Evolutionary conservation across 2,329 filamentous ascomycete genomes (phyloP).

Genomic region (Bipolaris bicolor): DNA sequence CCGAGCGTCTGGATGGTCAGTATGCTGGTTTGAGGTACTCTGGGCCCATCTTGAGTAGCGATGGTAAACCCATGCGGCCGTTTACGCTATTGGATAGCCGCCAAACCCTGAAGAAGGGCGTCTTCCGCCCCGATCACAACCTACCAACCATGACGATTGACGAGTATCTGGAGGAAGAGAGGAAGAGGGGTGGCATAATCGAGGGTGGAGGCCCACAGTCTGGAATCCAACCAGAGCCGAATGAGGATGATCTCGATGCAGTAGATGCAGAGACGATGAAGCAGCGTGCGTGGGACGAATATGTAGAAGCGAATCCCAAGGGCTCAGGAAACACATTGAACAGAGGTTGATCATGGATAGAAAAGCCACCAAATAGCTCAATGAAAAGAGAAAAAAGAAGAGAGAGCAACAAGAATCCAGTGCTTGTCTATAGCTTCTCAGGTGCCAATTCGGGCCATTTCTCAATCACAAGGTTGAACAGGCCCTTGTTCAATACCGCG

Average conservation of each 20-base stretch:
- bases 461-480: constrained; percentile 28
- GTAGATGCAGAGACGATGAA: constrained; percentile 92
- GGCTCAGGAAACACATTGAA: constrained; percentile 85
- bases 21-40: constrained; percentile 52
- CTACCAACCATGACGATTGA: constrained; percentile 97
- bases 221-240: constrained; percentile 70
- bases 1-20: constrained; percentile 73
- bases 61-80: constrained; percentile 85
- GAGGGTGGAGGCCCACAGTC: constrained; percentile 85
- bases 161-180: constrained; percentile 94
- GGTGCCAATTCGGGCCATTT: constrained; percentile 44
- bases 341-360: constrained; percentile 60
- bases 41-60: constrained; percentile 76
- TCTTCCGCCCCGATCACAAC: constrained; percentile 91
- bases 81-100: constrained; percentile 85
- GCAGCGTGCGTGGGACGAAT: constrained; percentile 94
- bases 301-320: constrained; percentile 84
- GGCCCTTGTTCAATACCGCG: constrained; percentile 30
- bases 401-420: background rate
- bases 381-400: background rate
- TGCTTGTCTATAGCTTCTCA: constrained; percentile 19
- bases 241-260: constrained; percentile 90
- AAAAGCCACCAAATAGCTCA: constrained; percentile 22
- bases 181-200: constrained; percentile 81
- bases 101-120: constrained; percentile 75